Percentiles rank a stretch among this genome's conserved stretches.
Evolutionary conservation across 2,329 filamentous ascomycete genomes (phyloP).

Genomic region (Exophiala aquamarina): DNA sequence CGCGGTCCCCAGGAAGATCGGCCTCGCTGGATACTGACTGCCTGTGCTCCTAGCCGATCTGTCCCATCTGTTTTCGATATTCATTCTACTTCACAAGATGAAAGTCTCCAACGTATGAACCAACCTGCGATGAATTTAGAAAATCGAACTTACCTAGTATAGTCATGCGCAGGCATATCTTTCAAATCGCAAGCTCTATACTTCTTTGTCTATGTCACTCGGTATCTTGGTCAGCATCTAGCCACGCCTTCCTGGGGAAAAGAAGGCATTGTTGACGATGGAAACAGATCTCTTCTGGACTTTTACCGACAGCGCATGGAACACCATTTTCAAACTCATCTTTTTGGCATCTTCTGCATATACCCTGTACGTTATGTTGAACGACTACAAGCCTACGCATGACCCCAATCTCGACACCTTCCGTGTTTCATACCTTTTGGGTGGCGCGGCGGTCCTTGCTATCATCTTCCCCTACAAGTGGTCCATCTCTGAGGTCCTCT

Average conservation of each 20-base stretch:
- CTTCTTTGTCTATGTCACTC: conserved; percentile 86
- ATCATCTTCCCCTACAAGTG: conserved; percentile 85
- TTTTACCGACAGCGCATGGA: conserved; percentile 79
- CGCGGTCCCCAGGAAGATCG: no score
- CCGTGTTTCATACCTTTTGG: conserved; percentile 86
- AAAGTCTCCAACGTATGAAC: conserved; percentile 75
- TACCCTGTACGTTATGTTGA: conserved; percentile 97
- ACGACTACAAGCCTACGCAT: conserved; percentile 94
- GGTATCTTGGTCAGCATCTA: conserved; percentile 71
- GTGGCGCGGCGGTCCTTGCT: conserved; percentile 73
- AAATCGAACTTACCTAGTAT: not conserved
- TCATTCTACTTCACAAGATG: conserved; percentile 98
- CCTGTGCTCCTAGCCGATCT: conserved; percentile 69
- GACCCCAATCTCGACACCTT: conserved; percentile 97
- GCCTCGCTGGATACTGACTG: conserved; percentile 15
- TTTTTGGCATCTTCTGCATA: conserved; percentile 90
- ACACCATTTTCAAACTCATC: conserved; percentile 91
- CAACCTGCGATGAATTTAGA: no score
- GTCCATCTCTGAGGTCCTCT: conserved; percentile 76
- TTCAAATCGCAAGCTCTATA: conserved; percentile 99
- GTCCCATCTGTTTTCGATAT: conserved; percentile 89
- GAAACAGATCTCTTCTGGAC: conserved; percentile 88
- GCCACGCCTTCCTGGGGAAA: not conserved
- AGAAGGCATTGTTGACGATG: conserved; percentile 6
- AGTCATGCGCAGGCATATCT: conserved; percentile 97